Base-by-base conservation (phyloP, 768 basidiomycete genomes). In the Flagelloscypha sp. region DNA sequence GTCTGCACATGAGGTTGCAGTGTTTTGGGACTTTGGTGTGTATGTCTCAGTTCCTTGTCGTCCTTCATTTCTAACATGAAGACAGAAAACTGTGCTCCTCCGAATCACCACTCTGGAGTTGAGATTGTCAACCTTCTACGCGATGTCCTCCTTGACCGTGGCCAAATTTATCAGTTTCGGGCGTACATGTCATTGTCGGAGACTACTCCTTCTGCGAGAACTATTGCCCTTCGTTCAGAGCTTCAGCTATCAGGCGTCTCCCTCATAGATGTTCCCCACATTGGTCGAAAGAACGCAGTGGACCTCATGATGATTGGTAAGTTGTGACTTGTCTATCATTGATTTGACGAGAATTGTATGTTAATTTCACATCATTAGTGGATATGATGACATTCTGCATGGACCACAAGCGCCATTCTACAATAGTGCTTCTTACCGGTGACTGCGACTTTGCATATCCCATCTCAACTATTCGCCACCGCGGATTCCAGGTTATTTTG, bases 361-460 rank as follows among this genome's bases (percentile, higher is more conserved):
- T 25, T 21, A 38, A 24, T 31, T n/a, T 13, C 23, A 33, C 27
- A 24, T 30, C 28, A 15, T 7, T 49, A 81, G 81, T 77, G 30
- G 82, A 84, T 47, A 74, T 84, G 65, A 56, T 84, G 38, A 62
- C 71, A 6, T 70, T 74, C 49, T 79, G 74, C n/a, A 68, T 78
- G 47, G 80, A 83, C 55, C 68, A 71, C 43, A 57, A 66, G 3
- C 38, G 66, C 2, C 68, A 70, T 38, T 48, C 68, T 18, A 79
- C 77, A 11, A 56, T 80, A 44, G 54, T 82, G 28, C 58, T 84
- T 24, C 76, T 84, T 45, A 68, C 79, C 0, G 76, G 73, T 12
- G 79, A 84, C 53, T 65, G 76, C 27, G 79, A 82, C 49, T 74
- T 79, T 44, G 69, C 71, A 4, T 82, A 79, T 48, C 71, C 72